Evolutionary conservation across 2,329 filamentous ascomycete species (phyloP), one percentile per base, ranked within the genome.

Genomic region (Cadophora sp.): DNA sequence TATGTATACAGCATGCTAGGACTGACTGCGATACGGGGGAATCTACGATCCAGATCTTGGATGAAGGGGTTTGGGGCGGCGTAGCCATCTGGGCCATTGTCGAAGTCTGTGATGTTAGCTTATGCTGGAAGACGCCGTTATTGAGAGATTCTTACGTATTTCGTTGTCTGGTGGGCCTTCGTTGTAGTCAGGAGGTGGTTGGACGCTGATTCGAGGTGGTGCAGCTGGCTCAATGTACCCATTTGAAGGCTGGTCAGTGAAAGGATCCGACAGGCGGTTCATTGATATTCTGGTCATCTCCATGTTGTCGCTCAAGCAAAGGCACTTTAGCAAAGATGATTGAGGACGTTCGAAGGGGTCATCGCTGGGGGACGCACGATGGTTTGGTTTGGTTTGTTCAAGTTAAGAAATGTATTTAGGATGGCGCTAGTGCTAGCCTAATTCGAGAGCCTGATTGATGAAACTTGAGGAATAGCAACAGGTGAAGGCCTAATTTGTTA

Each of bases 1-100:
- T 75, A 70, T 13, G 70, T 58, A 48, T 64, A 68, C 3, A 75
- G 41, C 62, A 70, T 71, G 24, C 66, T 69, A 13, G 68, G 53
- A 11, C 72, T 72, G 1, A 75, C 50, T 16, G 68, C n/a, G 0
- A 74, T 39, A 20, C 72, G 66, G 14, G 69, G 68, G 41, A 62
- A 58, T n/a, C 22, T 11, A 0, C 62, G 48, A 45, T 53, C 47
- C 18, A 62, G 30, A 30, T 62, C 48, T 50, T 43, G 18, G 36
- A 43, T 39, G 36, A 62, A 62, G 1, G 20, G 36, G 24, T 53
- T 62, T 33, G 59, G 18, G 43, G n/a, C 20, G 22, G 8, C 43
- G 2, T n/a, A n/a, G n/a, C n/a, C n/a, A n/a, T 6, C 16, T 53
- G 41, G 20, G 13, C 33, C 33, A 4, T 20, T 27, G 20, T 43